A percentile compares a stretch with the other conserved stretches of the same genome.
phyloP scores from a whole-genome alignment of 495 filamentous ascomycete species.

The Trichoderma erinaceum region DNA sequence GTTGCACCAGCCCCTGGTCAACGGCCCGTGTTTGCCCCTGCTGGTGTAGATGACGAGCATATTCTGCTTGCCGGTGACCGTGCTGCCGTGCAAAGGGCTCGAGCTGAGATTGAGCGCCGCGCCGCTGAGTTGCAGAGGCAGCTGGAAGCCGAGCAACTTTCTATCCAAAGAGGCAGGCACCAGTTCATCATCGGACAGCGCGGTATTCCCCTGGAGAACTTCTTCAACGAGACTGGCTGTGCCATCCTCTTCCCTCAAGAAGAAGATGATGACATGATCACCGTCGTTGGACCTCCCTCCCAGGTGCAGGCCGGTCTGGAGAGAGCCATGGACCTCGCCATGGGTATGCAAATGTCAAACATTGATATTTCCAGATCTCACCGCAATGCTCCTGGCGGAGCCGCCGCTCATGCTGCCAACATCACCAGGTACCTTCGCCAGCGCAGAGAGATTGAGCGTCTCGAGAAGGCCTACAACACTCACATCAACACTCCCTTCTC shows the following conservation, averaged over 20 bases:
- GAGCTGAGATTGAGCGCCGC: slow-evolving; percentile 68
- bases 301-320: slow-evolving; percentile 66
- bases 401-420: slow-evolving; percentile 71
- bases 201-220: slow-evolving; percentile 70
- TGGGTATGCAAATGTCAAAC: slow-evolving; percentile 69
- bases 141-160: slow-evolving; percentile 64
- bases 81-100: slow-evolving; percentile 68
- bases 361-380: slow-evolving; percentile 75
- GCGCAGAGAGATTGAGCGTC: slow-evolving; percentile 64
- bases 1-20: slow-evolving; percentile 56
- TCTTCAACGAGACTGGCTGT: slow-evolving; percentile 87
- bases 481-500: slow-evolving; percentile 70
- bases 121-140: slow-evolving; percentile 63
- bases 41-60: slow-evolving; percentile 51
- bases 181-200: slow-evolving; percentile 85
- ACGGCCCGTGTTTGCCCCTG: slow-evolving; percentile 58
- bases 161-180: slow-evolving; percentile 72
- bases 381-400: slow-evolving; percentile 61
- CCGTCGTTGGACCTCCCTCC: slow-evolving; percentile 72
- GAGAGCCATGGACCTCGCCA: slow-evolving; percentile 74
- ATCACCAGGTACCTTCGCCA: slow-evolving; percentile 77
- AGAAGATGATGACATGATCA: slow-evolving; percentile 71
- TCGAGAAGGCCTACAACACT: slow-evolving; percentile 71
- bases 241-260: slow-evolving; percentile 70
- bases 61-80: slow-evolving; percentile 88